Base-by-base conservation (phyloP, 768 basidiomycete species). In the Strobilomyces confusus region DNA sequence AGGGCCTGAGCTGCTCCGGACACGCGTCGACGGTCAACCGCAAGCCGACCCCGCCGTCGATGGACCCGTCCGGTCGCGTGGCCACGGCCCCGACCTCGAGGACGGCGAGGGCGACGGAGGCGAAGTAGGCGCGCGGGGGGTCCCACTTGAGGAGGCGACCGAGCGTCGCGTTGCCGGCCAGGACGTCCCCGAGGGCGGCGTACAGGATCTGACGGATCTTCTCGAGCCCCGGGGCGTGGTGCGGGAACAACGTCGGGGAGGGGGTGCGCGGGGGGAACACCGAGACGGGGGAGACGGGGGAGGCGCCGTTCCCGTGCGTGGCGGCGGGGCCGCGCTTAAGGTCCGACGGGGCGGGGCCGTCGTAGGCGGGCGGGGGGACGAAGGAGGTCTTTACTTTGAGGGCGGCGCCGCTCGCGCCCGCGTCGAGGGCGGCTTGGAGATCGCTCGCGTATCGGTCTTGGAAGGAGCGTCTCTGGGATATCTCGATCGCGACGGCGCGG, bases 121-220 rank as follows among this genome's bases (percentile, higher is more conserved):
- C 83, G 63, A 89, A 94, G 73, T 92, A 92, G 0, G 89, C 91
- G 19, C 87, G 78, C 0, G 85, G 71, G 0, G 83, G 82, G 62
- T 92, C 89, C 14, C 63, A 60, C n/a, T 71, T 71, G 51, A 92
- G 78, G 11, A 87, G 75, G 0, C 61, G 52, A 3, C 79, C 79
- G 7, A 93, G 77, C 3, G 77, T 72, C 0, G 79, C 76, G 13
- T 75, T 77, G 5, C 73, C 72, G 45, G 83, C 78, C 42, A 92
- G 75, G 1, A 79, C 82, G 57, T 89, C 88, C 0, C 78, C 89
- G 4, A 93, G 75, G 2, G 88, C 80, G 0, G 91, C 89, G 67
- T 92, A 94, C 17, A 94, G 78, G 0, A 91, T 92, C 69, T 94
- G 90, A 25, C 92, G 86, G 54, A 94, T 92, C 63, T 87, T 75